A percentile compares a stretch with the other conserved stretches of the same genome.
These are phyloP conservation scores for Deuterostichococcus epilithicus DNA, from an alignment of 139 green algal genomes.

Conservation along the genomic window DNA sequence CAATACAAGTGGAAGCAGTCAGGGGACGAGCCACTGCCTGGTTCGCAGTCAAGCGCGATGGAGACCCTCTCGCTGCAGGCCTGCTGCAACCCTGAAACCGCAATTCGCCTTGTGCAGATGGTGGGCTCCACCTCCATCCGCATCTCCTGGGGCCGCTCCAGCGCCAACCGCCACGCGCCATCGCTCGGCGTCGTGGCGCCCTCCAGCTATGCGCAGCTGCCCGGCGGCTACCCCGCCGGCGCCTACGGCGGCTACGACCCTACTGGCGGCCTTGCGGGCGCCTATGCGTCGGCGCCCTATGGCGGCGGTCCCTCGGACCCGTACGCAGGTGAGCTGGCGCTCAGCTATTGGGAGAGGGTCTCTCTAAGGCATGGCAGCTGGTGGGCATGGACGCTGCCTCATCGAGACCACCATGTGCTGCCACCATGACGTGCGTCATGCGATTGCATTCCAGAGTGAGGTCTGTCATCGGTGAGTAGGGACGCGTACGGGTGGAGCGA, in stretches of 20 bases:
- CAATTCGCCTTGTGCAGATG: conserved; percentile 26
- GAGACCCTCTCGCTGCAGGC: too few relatives aligned
- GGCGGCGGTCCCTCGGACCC: not conserved
- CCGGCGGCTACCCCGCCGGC: not conserved
- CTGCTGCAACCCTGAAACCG: too few relatives aligned
- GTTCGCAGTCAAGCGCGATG: too few relatives aligned
- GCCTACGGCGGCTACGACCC: not conserved
- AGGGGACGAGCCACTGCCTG: too few relatives aligned
- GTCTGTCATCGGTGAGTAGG: too few relatives aligned
- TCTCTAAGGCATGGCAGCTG: not conserved
- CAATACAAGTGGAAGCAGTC: too few relatives aligned
- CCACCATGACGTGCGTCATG: too few relatives aligned
- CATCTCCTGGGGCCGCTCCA: conserved; percentile 66
- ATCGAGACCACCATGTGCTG: too few relatives aligned
- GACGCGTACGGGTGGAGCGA: too few relatives aligned
- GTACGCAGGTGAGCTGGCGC: not conserved
- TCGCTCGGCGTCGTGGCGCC: not conserved
- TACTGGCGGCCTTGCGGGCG: not conserved
- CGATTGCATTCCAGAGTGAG: too few relatives aligned
- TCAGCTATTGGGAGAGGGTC: not conserved
- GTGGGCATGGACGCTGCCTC: too few relatives aligned
- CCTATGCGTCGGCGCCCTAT: not conserved
- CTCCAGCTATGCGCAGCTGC: conserved; percentile 2
- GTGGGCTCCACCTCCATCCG: conserved; percentile 54
- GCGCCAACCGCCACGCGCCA: conserved; percentile 22